Base-by-base conservation (phyloP, 306 rosid genomes). In the Canavalia gladiata region DNA sequence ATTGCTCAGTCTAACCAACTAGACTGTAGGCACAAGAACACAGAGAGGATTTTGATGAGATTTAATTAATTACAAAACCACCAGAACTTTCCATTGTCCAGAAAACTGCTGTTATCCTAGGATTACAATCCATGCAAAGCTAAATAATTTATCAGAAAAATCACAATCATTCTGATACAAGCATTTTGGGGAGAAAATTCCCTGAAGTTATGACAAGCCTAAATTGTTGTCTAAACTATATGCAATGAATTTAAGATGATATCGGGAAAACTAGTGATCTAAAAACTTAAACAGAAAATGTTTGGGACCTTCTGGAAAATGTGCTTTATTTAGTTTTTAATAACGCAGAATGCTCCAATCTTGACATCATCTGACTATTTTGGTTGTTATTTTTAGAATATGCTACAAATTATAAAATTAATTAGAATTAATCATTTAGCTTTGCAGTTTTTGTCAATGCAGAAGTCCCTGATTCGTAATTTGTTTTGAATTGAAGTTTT, bases 381-480 rank as follows among this genome's bases (percentile, higher is more conserved):
- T 28, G 31, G 5, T 77, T 50, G 41, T 59, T 46, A 47, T 70
- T 52, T 59, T 29, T 13, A 41, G 50, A 55, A 34, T 45, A 69
- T 54, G 46, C 51, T 69, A 28, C 72, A 49, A 47, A 11, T 59
- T 79, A 37, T 58, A 46, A 79, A 31, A n/a, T 56, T 68, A 64
- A 30, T 49, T 33, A 55, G 8, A 68, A n/a, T 68, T 66, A 66
- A 54, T 13, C 46, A 6, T 51, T n/a, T 25, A 9, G 12, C 47
- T n/a, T 33, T 42, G 35, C 45, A 12, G 46, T 13, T 78, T 55
- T 74, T 74, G 35, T 65, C 50, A 33, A 45, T 34, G 45, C 35
- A 62, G 0, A 72, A 54, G 68, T 58, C 31, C 25, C 42, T 30
- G 68, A 10, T 68, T 60, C 60, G 77, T 51, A 37, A 9, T 76